A percentile compares a stretch with the other conserved stretches of the same genome.
Evolutionary conservation across 208 protist genomes (phyloP).

Genomic region (Wallacemonas collosoma): DNA sequence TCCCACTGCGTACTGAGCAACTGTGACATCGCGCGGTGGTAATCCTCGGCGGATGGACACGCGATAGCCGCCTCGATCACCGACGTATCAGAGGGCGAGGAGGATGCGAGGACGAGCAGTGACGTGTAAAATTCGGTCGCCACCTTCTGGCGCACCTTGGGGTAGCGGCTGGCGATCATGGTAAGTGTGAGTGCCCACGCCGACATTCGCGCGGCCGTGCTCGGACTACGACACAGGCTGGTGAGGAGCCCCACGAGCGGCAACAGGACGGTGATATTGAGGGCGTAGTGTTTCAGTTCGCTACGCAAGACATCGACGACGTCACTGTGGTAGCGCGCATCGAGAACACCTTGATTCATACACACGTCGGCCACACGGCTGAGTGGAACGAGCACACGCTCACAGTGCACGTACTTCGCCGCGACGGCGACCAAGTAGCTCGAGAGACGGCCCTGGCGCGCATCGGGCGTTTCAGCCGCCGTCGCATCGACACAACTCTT

Average conservation of each 20-base stretch:
- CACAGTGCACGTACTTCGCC: constrained; percentile 46
- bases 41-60: constrained; percentile 19
- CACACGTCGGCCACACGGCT: constrained; percentile 61
- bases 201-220: constrained; percentile 42
- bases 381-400: constrained; percentile 85
- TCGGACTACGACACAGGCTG: constrained; percentile 62
- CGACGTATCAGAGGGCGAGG: neutral
- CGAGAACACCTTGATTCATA: constrained; percentile 59
- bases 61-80: no score
- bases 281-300: constrained; percentile 77
- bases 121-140: constrained; percentile 88
- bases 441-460: constrained; percentile 39
- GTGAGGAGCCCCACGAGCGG: constrained; percentile 69
- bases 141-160: constrained; percentile 88
- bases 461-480: neutral
- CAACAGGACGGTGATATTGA: constrained; percentile 76
- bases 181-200: constrained; percentile 76
- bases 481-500: neutral
- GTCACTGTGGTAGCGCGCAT: constrained; percentile 35
- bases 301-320: constrained; percentile 63
- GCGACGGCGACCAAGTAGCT: constrained; percentile 59
- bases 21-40: constrained; percentile 52
- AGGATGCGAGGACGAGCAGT: constrained; percentile 67
- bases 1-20: constrained; percentile 82
- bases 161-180: constrained; percentile 91